phyloP scores from a whole-genome alignment of 192 early-diverging fungal species.

The Umbelopsis sp. region DNA sequence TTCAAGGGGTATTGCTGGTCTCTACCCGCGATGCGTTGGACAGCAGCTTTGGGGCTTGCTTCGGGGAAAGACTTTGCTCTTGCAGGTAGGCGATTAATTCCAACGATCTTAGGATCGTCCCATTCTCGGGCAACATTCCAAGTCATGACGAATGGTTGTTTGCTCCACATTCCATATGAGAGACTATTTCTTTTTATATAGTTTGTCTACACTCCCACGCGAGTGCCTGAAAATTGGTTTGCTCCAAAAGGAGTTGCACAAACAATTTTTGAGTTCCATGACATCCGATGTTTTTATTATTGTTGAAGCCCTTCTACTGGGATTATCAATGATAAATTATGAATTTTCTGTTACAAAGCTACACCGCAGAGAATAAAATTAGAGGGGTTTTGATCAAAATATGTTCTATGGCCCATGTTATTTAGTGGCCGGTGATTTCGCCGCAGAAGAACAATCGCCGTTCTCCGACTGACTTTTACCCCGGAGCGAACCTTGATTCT shows the following conservation, averaged over 20 bases:
- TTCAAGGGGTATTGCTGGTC: constrained; percentile 8
- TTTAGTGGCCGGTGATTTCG: no score
- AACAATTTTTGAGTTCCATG: constrained; percentile 3
- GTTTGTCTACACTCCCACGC: neutral
- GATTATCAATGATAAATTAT: no score
- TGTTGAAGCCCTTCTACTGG: no score
- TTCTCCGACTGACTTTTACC: no score
- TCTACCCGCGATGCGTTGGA: constrained; percentile 9
- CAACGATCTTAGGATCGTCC: constrained; percentile 17
- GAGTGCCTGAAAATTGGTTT: neutral
- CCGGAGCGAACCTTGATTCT: neutral
- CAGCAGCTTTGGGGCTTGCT: neutral
- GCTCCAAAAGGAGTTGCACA: neutral
- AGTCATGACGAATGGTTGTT: neutral
- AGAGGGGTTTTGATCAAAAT: no score
- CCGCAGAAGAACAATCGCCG: no score
- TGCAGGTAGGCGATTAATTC: constrained; percentile 8
- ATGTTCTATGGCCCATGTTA: no score
- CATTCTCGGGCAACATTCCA: neutral
- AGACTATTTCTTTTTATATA: neutral
- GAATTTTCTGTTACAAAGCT: no score
- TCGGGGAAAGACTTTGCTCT: constrained; percentile 18
- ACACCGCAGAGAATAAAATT: no score
- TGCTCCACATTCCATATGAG: neutral
- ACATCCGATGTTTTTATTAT: neutral